Evolutionary conservation across 495 filamentous ascomycete species (phyloP), one percentile per base, ranked within the genome.

Genomic region (Penicillium atrosanguineum): DNA sequence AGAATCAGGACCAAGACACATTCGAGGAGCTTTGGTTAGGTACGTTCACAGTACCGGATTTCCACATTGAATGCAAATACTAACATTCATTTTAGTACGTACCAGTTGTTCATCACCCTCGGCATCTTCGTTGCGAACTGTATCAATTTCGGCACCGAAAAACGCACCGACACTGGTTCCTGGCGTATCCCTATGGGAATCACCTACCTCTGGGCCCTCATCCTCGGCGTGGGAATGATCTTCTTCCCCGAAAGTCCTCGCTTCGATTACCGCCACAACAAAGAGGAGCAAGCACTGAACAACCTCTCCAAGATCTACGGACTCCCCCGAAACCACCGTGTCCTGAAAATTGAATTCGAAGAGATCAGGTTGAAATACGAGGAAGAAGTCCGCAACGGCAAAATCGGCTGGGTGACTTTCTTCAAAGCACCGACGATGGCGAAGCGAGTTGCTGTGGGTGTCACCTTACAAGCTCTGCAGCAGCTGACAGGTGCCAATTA

Each of bases 81-180:
- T 56, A 41, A 48, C 53, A 48, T 28, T 9, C 19, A 29, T 23
- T 12, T 23, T 12, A 69, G 70, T 51, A 70, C 70, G 61, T 94
- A 95, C 69, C 90, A 94, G 69, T 77, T 94, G 3, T 91, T 94
- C 73, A 88, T 95, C 70, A 93, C 90, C 0, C 71, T 91, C 37
- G 90, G 90, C 28, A 94, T 93, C 61, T 89, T 90, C 67, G 75
- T 84, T 6, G 86, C 88, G 45, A 82, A 90, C 61, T 85, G 86
- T 69, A 83, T 93, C 72, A 90, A 94, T 61, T 93, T 77, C 55
- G 89, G 88, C 26, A 91, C 89, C 5, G 76, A 84, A 48, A 58
- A 56, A 5, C 53, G 53, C 6, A 23, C 41, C 0, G 50, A 62
- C 44, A 73, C 80, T 19, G 75, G 70, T 9, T 83, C 85, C 19